phyloP scores from a whole-genome alignment of 2,329 filamentous ascomycete species.

The Calonectria pseudoreteaudii region DNA sequence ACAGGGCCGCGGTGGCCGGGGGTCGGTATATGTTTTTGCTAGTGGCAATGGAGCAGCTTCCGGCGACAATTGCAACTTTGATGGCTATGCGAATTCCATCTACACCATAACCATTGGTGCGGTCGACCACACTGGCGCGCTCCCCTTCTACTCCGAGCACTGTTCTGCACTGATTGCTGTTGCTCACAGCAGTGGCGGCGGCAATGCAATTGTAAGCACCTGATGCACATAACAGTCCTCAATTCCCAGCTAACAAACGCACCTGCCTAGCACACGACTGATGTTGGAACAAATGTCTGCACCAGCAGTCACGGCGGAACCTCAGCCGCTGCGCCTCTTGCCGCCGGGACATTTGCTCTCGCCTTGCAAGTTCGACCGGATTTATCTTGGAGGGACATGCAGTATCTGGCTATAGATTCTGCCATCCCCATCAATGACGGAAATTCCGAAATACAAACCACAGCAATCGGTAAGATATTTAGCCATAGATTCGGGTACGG shows the following conservation, averaged over 20 bases:
- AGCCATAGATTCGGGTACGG: constrained; percentile 97
- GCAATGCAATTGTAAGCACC: constrained; percentile 79
- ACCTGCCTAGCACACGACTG: constrained; percentile 80
- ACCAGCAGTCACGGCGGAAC: constrained; percentile 88
- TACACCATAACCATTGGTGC: constrained; percentile 98
- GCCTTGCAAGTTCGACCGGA: constrained; percentile 88
- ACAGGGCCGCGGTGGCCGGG: constrained; percentile 83
- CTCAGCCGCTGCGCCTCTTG: constrained; percentile 92
- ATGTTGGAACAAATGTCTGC: constrained; percentile 87
- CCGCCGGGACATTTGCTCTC: constrained; percentile 91
- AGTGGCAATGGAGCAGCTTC: constrained; percentile 88
- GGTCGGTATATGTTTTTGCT: constrained; percentile 96
- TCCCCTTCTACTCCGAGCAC: constrained; percentile 95
- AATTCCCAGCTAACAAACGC: constrained; percentile 17
- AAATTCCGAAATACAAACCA: constrained; percentile 81
- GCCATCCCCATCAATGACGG: constrained; percentile 83
- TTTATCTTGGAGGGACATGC: constrained; percentile 92
- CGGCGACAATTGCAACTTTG: constrained; percentile 97
- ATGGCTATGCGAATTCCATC: constrained; percentile 99
- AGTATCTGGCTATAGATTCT: constrained; percentile 88
- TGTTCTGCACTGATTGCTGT: constrained; percentile 97
- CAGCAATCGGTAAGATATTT: constrained; percentile 84
- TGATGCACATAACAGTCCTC: not conserved
- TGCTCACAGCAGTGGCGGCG: constrained; percentile 92
- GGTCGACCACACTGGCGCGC: constrained; percentile 86